Evolutionary conservation across 2,329 filamentous ascomycete genomes (phyloP), one percentile per base, ranked within the genome.

Genomic region (Sclerotinia glacialis): DNA sequence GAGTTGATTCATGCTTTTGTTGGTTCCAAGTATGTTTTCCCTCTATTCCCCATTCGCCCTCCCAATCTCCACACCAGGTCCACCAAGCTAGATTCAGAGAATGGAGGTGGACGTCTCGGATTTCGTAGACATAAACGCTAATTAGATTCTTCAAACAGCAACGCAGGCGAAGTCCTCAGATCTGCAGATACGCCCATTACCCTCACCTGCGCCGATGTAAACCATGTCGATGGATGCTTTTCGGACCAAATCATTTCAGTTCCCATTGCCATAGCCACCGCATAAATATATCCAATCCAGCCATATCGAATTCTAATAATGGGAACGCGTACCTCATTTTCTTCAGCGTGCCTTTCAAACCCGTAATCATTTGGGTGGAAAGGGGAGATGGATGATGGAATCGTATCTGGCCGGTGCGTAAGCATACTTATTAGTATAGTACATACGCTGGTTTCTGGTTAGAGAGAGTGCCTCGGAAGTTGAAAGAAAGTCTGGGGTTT

Each of bases 1-100:
- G 59, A 69, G 18, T 55, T 75, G 21, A 61, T 69, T 34, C 74
- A 75, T 56, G 65, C 52, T 34, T 75, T 71, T 49, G 63, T 66
- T 23, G 70, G 73, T 47, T 67, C 70, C 28, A 47, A 31, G 73
- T 74, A 71, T 31, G 72, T 52, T 34, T 40, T 26, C 31, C 5
- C 28, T 46, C 3, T 18, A n/a, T 11, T n/a, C 34, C 14, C n/a
- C 21, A n/a, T 14, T 44, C 21, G 6, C 5, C 5, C 6, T 18
- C 4, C 44, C 28, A 21, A 26, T 37, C 11, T 50, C 46, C 18
- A 6, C 52, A 34, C 18, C 52, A 5, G 21, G 5, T n/a, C 7
- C 4, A 54, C 18, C 26, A 37, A 34, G 9, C 18, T 40, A 8
- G 46, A 5, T n/a, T 16, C 16, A 16, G 18, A 44, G 12, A 47